These are phyloP conservation scores for Aspergillus terreus DNA, from an alignment of 2,329 filamentous ascomycete genomes.

Conservation along the genomic window DNA sequence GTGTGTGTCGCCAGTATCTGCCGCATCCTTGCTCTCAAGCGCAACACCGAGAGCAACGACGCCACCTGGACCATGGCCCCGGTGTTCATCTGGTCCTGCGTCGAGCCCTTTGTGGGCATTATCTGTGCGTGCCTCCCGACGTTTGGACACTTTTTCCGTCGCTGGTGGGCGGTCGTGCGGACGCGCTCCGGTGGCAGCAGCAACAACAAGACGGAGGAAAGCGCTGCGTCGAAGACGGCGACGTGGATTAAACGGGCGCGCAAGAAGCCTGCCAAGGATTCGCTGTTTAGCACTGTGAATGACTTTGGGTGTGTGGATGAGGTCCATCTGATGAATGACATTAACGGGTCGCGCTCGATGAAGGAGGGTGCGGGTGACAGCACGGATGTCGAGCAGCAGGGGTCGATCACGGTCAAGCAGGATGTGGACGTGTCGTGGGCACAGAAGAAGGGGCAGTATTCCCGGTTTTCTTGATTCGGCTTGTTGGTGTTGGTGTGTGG, in stretches of 20 bases:
- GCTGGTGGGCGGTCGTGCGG: not conserved
- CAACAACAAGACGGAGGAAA: not conserved
- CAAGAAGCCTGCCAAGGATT: not conserved
- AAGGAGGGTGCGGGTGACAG: not conserved
- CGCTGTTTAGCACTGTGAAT: not conserved
- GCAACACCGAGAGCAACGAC: not conserved
- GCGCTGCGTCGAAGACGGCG: not conserved
- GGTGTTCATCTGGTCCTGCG: slow-evolving; percentile 2
- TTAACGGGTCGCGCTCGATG: not conserved
- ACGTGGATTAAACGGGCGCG: not conserved
- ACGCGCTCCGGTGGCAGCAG: not conserved
- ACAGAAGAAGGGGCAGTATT: not conserved
- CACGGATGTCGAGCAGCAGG: not conserved
- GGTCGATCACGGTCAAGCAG: not conserved
- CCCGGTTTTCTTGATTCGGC: no score
- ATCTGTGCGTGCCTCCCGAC: slow-evolving; percentile 3
- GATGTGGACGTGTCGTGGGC: not conserved
- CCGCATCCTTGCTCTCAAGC: not conserved
- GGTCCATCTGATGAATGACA: not conserved
- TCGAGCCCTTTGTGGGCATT: slow-evolving; percentile 1
- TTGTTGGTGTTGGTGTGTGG: no score
- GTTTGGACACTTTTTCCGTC: not conserved
- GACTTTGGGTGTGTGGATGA: not conserved
- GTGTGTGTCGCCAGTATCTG: slow-evolving; percentile 2
- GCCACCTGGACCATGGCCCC: not conserved